These are phyloP conservation scores for Rhinocladiella similis DNA, from an alignment of 2,329 filamentous ascomycete genomes.

Conservation along the genomic window DNA sequence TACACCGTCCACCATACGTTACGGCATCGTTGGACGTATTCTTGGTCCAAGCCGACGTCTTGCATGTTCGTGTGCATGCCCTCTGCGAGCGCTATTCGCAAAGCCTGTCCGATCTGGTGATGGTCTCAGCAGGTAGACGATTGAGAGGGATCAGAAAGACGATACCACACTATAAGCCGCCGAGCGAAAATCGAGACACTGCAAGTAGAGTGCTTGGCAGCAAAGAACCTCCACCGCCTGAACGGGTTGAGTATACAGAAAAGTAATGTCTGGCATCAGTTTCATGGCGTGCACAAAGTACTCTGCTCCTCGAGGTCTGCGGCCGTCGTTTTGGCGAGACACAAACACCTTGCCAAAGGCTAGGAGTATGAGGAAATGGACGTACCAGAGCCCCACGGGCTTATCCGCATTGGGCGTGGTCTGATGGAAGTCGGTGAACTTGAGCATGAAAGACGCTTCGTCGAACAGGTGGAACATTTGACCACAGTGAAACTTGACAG, in stretches of 20 bases:
- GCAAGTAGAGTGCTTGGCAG: conserved; percentile 54
- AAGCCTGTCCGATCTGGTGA: conserved; percentile 51
- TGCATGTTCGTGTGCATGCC: conserved; percentile 58
- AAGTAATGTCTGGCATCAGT: conserved; percentile 44
- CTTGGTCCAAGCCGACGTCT: conserved; percentile 43
- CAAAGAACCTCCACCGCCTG: conserved; percentile 52
- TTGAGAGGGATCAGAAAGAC: background rate
- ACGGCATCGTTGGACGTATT: conserved; percentile 47
- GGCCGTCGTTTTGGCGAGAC: conserved; percentile 38
- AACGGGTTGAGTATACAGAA: conserved; percentile 46
- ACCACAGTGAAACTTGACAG: conserved; percentile 58
- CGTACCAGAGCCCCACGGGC: conserved; percentile 47
- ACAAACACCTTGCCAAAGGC: conserved; percentile 59
- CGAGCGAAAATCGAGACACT: conserved; percentile 51
- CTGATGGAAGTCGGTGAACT: conserved; percentile 44
- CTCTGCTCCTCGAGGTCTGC: conserved; percentile 48
- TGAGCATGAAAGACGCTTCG: conserved; percentile 51
- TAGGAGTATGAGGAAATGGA: conserved; percentile 55
- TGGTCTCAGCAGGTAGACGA: too few species aligned
- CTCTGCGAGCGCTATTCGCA: conserved; percentile 50
- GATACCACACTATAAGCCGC: conserved; percentile 49
- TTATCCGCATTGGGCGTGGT: conserved; percentile 32
- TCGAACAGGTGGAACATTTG: conserved; percentile 58
- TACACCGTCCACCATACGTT: conserved; percentile 58
- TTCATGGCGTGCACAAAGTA: conserved; percentile 49